A percentile compares a stretch with the other conserved stretches of the same genome.
phyloP scores from a whole-genome alignment of 345 rosid species.

The Acer campestre region DNA sequence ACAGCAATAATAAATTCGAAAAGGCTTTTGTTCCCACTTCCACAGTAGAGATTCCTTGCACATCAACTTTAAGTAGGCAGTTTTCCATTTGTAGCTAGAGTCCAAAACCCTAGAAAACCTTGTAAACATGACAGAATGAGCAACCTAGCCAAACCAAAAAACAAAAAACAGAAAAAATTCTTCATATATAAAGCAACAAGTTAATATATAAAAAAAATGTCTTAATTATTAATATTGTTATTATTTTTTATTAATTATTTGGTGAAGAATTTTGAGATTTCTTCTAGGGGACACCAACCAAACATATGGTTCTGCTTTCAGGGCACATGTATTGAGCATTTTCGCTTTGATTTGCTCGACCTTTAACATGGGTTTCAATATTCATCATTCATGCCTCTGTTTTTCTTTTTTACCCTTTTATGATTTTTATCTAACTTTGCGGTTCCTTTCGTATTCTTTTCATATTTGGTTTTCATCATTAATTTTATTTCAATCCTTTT shows the following conservation, averaged over 20 bases:
- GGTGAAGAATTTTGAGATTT: constrained; percentile 1
- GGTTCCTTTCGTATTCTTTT: constrained; percentile 9
- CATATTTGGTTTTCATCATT: neutral
- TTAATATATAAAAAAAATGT: too few relatives aligned
- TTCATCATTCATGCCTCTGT: neutral
- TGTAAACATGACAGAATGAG: constrained; percentile 41
- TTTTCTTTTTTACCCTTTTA: constrained; percentile 27
- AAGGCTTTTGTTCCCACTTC: neutral
- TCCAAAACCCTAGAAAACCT: constrained; percentile 47
- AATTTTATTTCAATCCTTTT: neutral
- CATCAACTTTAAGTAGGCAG: constrained; percentile 39
- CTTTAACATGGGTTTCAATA: constrained; percentile 22
- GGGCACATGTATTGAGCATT: constrained; percentile 43
- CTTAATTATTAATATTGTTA: neutral
- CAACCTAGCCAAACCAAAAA: constrained; percentile 16
- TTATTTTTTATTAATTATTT: neutral
- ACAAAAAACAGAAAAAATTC: neutral
- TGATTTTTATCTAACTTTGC: neutral
- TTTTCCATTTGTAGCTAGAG: constrained; percentile 55
- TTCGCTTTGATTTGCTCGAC: constrained; percentile 34
- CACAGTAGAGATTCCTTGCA: constrained; percentile 45
- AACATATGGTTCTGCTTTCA: constrained; percentile 53
- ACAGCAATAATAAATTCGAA: neutral
- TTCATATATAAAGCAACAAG: too few relatives aligned
- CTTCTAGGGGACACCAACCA: constrained; percentile 42